These are phyloP conservation scores for Ichthyophthirius multifiliis DNA, from an alignment of 169 alveolate species.

Conservation along the genomic window DNA sequence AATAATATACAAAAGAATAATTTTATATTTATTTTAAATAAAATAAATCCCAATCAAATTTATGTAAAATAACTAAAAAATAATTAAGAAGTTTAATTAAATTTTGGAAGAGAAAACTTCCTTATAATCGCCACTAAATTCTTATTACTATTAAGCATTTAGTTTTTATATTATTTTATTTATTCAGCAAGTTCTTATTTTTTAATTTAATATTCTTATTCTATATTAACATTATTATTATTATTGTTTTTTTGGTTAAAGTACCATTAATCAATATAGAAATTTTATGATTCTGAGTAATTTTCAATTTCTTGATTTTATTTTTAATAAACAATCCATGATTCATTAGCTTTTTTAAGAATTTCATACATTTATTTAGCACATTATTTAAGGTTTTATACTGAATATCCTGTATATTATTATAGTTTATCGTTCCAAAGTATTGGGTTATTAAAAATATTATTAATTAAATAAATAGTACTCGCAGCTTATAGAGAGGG, in stretches of 20 bases:
- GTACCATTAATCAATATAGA: background rate
- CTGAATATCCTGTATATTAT: constrained; percentile 19
- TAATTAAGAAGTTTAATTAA: constrained; percentile 22
- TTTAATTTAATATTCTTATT: background rate
- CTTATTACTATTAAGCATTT: background rate
- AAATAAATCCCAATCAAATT: too few species aligned
- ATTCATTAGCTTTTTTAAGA: constrained; percentile 33
- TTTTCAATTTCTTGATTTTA: background rate
- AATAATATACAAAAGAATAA: too few species aligned
- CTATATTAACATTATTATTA: background rate
- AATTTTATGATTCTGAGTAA: background rate
- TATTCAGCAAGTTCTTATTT: background rate
- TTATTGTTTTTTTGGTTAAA: background rate
- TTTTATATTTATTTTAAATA: too few species aligned
- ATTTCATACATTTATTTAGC: constrained; percentile 48
- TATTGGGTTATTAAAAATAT: constrained; percentile 29
- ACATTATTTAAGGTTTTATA: constrained; percentile 35
- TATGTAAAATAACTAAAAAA: too few species aligned
- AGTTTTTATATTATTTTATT: background rate
- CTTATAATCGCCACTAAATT: constrained; percentile 43
- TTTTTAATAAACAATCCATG: background rate
- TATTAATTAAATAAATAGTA: constrained; percentile 42
- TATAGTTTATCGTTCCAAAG: constrained; percentile 27
- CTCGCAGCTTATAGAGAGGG: constrained; percentile 41
- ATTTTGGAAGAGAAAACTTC: constrained; percentile 53